Percentiles rank a stretch among this genome's conserved stretches.
phyloP scores from a whole-genome alignment of 768 basidiomycete genomes.

The Pulveroboletus frians region DNA sequence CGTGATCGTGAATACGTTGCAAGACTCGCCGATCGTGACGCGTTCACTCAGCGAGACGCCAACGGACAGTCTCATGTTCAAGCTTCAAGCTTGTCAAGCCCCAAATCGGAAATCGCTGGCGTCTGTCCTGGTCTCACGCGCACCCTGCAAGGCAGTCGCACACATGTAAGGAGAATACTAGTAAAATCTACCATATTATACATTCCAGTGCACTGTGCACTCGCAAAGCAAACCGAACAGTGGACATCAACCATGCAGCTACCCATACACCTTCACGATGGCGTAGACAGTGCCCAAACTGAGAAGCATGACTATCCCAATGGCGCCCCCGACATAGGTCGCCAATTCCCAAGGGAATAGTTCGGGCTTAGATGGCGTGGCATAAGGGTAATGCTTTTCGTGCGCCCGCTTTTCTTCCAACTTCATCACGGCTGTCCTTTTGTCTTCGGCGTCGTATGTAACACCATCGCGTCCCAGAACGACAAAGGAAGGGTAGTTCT shows the following conservation, averaged over 20 bases:
- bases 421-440: conserved; percentile 49
- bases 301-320: conserved; percentile 26
- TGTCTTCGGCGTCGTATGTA: conserved; percentile 46
- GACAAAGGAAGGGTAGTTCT: conserved; percentile 91
- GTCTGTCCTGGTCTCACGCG: no score
- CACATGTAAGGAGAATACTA: background rate
- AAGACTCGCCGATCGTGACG: no score
- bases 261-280: conserved; percentile 21
- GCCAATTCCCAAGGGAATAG: conserved; percentile 29
- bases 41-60: background rate
- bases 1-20: no score
- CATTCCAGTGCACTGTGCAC: background rate
- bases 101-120: no score
- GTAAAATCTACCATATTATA: background rate
- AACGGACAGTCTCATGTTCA: background rate
- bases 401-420: conserved; percentile 41
- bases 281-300: conserved; percentile 21
- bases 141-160: no score
- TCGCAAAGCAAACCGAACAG: background rate
- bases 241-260: background rate
- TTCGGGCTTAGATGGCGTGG: conserved; percentile 1
- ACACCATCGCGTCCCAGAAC: conserved; percentile 18
- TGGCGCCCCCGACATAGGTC: conserved; percentile 25
- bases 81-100: no score
- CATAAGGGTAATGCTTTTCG: conserved; percentile 18